These are phyloP conservation scores for Lactarius akahatsu DNA, from an alignment of 768 basidiomycete species.

Conservation along the genomic window DNA sequence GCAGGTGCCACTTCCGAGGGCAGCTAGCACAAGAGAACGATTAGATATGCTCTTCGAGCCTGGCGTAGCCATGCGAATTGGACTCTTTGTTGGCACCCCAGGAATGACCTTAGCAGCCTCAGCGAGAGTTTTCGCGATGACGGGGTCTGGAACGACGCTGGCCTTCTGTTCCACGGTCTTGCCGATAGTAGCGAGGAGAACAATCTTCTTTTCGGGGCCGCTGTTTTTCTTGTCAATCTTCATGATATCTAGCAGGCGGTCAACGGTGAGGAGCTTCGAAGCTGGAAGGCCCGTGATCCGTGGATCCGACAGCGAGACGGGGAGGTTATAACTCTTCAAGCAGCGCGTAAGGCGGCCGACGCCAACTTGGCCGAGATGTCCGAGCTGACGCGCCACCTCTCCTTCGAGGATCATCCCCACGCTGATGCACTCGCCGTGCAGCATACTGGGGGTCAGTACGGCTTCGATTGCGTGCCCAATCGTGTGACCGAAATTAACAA, in stretches of 20 bases:
- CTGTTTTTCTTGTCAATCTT: constrained; percentile 98
- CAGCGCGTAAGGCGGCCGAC: constrained; percentile 87
- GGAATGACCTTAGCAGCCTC: constrained; percentile 77
- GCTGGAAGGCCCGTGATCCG: constrained; percentile 71
- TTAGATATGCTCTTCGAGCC: constrained; percentile 98
- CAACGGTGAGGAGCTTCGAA: constrained; percentile 70
- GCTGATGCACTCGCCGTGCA: constrained; percentile 95
- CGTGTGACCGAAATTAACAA: constrained; percentile 98
- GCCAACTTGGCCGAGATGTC: constrained; percentile 85
- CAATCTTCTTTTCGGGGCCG: constrained; percentile 89
- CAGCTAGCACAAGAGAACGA: constrained; percentile 89
- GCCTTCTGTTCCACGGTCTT: constrained; percentile 91
- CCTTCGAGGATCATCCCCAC: constrained; percentile 97
- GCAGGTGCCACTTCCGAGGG: constrained; percentile 86
- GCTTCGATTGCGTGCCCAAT: constrained; percentile 99
- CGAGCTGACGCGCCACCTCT: constrained; percentile 86
- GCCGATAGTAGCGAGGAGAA: constrained; percentile 87
- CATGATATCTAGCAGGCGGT: constrained; percentile 81
- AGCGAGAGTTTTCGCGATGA: constrained; percentile 79
- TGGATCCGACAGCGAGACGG: constrained; percentile 76
- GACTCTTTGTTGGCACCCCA: constrained; percentile 52
- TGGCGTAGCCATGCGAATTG: constrained; percentile 81
- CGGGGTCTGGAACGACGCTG: constrained; percentile 74
- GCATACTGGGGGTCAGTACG: constrained; percentile 85
- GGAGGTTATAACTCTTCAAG: constrained; percentile 89